Percentiles rank a stretch among this genome's conserved stretches.
phyloP scores from a whole-genome alignment of 2,329 filamentous ascomycete genomes.

The Aspergillus arachidicola region DNA sequence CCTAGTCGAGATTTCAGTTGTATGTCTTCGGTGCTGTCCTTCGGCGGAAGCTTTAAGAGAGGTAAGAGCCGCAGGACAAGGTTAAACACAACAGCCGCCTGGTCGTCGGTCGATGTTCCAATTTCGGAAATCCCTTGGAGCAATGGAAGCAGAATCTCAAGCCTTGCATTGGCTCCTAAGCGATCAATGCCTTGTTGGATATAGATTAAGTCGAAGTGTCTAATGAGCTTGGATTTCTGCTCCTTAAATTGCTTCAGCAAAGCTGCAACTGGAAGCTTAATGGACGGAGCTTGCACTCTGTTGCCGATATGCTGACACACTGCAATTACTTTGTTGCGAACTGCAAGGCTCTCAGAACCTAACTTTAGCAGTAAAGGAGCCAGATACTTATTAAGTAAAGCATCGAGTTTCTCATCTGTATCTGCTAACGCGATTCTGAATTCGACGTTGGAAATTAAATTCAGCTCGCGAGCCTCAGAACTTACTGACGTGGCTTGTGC shows the following conservation, averaged over 20 bases:
- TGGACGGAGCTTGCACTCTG: conserved; percentile 60
- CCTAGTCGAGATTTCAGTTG: conserved; percentile 67
- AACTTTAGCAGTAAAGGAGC: conserved; percentile 83
- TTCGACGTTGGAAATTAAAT: conserved; percentile 82
- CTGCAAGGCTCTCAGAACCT: conserved; percentile 74
- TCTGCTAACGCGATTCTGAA: conserved; percentile 81
- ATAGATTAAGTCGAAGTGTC: conserved; percentile 86
- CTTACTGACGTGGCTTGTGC: conserved; percentile 34
- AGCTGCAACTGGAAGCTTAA: conserved; percentile 80
- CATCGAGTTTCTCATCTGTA: conserved; percentile 79
- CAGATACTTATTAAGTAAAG: conserved; percentile 76
- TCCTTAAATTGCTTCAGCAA: conserved; percentile 90
- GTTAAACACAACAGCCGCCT: conserved; percentile 74
- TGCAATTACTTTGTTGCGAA: conserved; percentile 76
- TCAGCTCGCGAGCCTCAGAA: conserved; percentile 68
- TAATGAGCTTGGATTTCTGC: conserved; percentile 71
- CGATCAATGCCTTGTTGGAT: conserved; percentile 79
- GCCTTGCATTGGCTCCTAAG: conserved; percentile 63
- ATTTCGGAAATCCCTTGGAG: conserved; percentile 67
- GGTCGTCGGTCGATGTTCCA: conserved; percentile 54
- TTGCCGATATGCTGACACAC: conserved; percentile 74
- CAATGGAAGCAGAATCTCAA: conserved; percentile 71
- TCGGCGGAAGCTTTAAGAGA: conserved; percentile 66
- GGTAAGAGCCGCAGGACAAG: conserved; percentile 76
- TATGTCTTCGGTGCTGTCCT: conserved; percentile 77